These are phyloP conservation scores for Populus alba DNA, from an alignment of 345 rosid species.

Conservation along the genomic window DNA sequence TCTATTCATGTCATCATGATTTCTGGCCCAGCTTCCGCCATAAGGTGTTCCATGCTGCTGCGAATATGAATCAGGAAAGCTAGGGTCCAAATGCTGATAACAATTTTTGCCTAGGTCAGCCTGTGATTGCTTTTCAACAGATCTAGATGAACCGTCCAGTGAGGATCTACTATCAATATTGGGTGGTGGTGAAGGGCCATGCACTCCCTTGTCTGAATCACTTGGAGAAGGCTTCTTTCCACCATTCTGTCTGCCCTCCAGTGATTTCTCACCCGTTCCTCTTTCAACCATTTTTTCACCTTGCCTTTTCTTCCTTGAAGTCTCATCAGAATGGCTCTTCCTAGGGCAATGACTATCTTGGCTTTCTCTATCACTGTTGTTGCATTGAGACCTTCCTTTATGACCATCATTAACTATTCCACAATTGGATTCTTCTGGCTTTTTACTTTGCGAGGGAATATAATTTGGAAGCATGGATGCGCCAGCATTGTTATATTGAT, in stretches of 20 bases:
- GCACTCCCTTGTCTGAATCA: constrained; percentile 20
- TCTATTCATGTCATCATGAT: constrained; percentile 35
- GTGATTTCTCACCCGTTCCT: constrained; percentile 24
- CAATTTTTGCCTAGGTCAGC: background rate
- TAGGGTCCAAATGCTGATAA: constrained; percentile 2
- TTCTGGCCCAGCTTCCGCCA: constrained; percentile 23
- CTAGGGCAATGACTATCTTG: constrained; percentile 19
- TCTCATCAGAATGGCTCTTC: constrained; percentile 32
- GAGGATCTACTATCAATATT: constrained; percentile 27
- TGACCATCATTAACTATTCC: background rate
- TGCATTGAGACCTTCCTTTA: constrained; percentile 10
- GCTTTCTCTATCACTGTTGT: constrained; percentile 21
- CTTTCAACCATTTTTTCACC: constrained; percentile 25
- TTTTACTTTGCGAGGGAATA: constrained; percentile 28
- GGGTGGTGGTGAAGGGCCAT: constrained; percentile 12
- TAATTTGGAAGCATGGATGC: constrained; percentile 18
- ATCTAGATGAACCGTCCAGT: constrained; percentile 17
- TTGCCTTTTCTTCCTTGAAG: constrained; percentile 25
- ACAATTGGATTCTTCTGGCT: constrained; percentile 21
- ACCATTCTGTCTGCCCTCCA: constrained; percentile 27
- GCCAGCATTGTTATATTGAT: constrained; percentile 7
- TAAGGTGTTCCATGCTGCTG: constrained; percentile 29
- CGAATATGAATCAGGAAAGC: background rate
- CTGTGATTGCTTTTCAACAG: background rate
- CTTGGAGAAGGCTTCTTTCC: constrained; percentile 27